Conservation (phyloP, 441 rosid species). For the Eruca vesicaria region DNA sequence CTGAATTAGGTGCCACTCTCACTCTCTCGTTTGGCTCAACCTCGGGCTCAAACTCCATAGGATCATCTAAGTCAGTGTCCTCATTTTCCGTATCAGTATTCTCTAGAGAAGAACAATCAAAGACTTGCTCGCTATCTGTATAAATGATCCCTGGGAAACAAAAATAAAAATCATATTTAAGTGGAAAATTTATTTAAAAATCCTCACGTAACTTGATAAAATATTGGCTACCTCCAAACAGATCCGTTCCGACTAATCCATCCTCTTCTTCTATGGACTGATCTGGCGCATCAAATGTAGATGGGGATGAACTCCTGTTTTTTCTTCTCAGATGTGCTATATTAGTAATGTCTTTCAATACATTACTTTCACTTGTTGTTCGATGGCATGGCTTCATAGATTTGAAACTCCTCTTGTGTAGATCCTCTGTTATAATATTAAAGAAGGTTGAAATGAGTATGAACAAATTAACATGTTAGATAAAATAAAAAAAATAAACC, state of each 20-base stretch:
- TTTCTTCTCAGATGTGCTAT: background rate
- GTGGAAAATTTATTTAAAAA: background rate
- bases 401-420: background rate
- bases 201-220: background rate
- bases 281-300: background rate
- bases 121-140: no score
- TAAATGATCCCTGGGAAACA: background rate
- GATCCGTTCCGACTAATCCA: background rate
- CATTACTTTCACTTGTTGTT: background rate
- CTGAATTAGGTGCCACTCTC: background rate
- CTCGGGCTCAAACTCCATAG: background rate
- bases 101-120: no score
- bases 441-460: background rate
- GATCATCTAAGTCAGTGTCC: background rate
- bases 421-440: background rate
- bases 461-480: no score
- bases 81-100: background rate
- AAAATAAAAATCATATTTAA: background rate
- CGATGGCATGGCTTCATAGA: background rate
- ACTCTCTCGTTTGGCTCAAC: background rate
- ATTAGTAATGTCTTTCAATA: background rate
- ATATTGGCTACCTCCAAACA: background rate
- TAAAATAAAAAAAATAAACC: no score
- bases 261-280: background rate
- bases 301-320: background rate